Base-by-base conservation (phyloP, 768 basidiomycete genomes). In the Peribolospora kevripleyi region DNA sequence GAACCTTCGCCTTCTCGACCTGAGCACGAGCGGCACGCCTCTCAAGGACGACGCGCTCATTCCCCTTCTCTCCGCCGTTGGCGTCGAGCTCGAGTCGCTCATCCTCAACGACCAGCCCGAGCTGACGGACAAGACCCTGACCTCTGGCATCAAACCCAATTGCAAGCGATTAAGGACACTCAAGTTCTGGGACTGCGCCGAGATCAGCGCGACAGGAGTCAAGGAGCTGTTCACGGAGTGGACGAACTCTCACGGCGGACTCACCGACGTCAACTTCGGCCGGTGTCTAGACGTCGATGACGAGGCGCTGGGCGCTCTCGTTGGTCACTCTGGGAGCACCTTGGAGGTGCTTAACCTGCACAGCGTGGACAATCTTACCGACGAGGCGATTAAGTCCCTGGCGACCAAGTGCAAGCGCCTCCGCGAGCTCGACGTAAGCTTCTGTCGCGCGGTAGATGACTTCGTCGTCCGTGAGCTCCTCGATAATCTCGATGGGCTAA, bases 361-460 rank as follows among this genome's bases (percentile, higher is more conserved):
- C 53, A 80, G 82, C 3, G 78, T 82, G 77, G 80, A 80, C 63
- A 74, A 74, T 3, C 71, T 76, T 0, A 71, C 73, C 0, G 70
- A 72, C 42, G 75, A 75, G 9, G 66, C 69, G 2, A 64, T 82
- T 39, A 57, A 56, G 52, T 46, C 56, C 10, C 64, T 75, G 13
- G 68, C 61, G 9, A 46, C 39, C 36, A 65, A 43, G 7, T 70
- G 66, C 11, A 63, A 60, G 3, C 68, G 72, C 42, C 58, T 91
- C 63, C 68, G 65, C 61, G 73, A 69, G 63, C 58, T 95, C 46
- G 83, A 97, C 63, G 67, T 88, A 3, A 81, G 88, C 1, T 97
- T 82, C 76, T 87, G 87, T 61, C 70, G 90, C 50, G 73, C 75
- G 25, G 72, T 83, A 46, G 81, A 88, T 56, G 82, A 97, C 66